These are phyloP conservation scores for Posidonia oceanica DNA, from an alignment of 116 monocot genomes.

Conservation along the genomic window DNA sequence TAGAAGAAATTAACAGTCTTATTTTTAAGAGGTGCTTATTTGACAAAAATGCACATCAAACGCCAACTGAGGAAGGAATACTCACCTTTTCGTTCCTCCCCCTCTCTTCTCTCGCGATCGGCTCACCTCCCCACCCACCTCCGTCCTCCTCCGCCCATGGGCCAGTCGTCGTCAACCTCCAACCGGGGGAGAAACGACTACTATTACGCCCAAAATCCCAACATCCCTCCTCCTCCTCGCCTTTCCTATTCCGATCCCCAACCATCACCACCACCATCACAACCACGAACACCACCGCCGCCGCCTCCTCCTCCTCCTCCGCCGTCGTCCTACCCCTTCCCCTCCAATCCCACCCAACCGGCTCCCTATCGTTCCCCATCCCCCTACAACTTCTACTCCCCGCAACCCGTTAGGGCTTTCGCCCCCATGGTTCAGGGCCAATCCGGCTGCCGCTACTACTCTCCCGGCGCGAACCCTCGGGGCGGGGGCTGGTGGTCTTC, in stretches of 20 bases:
- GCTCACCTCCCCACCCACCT: not conserved
- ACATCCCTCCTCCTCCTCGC: not conserved
- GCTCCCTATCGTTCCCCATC: not conserved
- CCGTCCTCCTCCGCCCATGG: not conserved
- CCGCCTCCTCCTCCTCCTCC: not conserved
- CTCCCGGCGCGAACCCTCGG: not conserved
- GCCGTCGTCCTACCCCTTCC: not conserved
- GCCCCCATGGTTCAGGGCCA: not conserved
- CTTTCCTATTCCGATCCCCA: no score
- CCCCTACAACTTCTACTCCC: not conserved
- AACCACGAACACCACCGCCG: not conserved
- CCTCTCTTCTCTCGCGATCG: not conserved
- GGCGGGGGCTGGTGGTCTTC: conserved; percentile 8
- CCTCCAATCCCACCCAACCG: conserved; percentile 7
- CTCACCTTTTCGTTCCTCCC: not conserved
- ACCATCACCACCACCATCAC: not conserved
- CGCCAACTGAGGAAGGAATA: no score
- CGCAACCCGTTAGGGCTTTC: not conserved
- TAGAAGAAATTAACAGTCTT: no score
- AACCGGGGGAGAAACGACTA: not conserved
- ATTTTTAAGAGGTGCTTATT: no score
- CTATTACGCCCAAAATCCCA: not conserved
- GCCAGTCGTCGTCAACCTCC: conserved; percentile 6
- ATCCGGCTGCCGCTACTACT: conserved; percentile 1
- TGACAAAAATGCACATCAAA: no score